These are phyloP conservation scores for carrot (Daucus carota) DNA, from an alignment of 129 eudicot species.

Conservation along the genomic window DNA sequence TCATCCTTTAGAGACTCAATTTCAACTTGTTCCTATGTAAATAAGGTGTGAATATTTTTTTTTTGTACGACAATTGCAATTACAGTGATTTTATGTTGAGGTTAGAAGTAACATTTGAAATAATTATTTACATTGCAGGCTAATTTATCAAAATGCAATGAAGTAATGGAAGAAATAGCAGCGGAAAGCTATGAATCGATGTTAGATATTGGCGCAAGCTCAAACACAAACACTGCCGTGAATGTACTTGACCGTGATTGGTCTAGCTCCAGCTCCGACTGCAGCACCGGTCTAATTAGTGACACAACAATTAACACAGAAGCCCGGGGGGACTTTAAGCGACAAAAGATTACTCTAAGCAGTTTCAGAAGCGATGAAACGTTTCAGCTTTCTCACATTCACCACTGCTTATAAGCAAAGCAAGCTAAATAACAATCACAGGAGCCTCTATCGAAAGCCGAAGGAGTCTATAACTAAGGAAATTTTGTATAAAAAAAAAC, in stretches of 20 bases:
- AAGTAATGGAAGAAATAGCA: conserved; percentile 30
- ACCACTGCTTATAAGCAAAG: neutral
- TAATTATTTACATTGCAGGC: conserved; percentile 18
- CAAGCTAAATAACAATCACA: neutral
- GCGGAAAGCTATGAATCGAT: conserved; percentile 32
- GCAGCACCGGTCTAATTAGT: neutral
- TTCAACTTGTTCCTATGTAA: conserved; percentile 31
- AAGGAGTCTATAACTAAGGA: neutral
- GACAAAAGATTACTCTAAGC: conserved; percentile 22
- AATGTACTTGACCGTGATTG: conserved; percentile 30
- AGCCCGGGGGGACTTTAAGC: conserved; percentile 21
- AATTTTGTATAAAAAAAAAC: neutral
- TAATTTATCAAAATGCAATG: conserved; percentile 23
- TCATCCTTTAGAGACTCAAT: conserved; percentile 27
- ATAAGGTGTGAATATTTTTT: conserved; percentile 17
- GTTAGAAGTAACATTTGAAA: neutral
- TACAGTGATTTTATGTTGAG: neutral
- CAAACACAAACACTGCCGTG: conserved; percentile 29
- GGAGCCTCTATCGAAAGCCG: neutral
- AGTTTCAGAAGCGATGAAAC: conserved; percentile 17
- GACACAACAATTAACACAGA: conserved; percentile 6
- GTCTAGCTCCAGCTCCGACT: conserved; percentile 18
- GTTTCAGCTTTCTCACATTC: conserved; percentile 30
- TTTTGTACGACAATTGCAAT: neutral
- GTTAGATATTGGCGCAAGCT: conserved; percentile 5